phyloP scores from a whole-genome alignment of 2,329 filamentous ascomycete genomes.

The Penicillium sp. region DNA sequence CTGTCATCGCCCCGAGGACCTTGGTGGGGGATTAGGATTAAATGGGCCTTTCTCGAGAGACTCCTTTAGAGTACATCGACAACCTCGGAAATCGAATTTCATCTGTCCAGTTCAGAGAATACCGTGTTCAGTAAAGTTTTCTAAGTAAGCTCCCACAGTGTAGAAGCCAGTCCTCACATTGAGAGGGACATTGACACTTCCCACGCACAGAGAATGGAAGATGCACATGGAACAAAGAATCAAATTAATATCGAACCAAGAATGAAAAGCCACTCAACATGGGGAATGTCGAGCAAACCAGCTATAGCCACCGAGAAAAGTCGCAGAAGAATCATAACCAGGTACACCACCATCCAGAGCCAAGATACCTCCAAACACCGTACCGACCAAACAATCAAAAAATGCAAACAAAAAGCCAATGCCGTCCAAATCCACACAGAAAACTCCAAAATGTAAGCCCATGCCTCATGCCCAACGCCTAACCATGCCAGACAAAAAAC shows the following conservation, averaged over 20 bases:
- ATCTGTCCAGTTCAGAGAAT: too few species aligned
- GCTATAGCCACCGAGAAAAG: conserved; percentile 4
- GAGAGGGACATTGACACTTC: too few species aligned
- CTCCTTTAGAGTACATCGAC: too few species aligned
- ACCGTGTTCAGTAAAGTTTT: too few species aligned
- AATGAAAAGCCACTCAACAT: neutral
- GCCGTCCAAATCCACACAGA: neutral
- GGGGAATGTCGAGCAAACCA: conserved; percentile 4
- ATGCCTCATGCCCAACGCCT: neutral
- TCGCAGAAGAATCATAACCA: neutral
- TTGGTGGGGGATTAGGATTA: conserved; percentile 18
- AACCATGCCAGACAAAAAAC: neutral
- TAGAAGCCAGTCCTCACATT: too few species aligned
- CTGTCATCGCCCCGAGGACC: conserved; percentile 27
- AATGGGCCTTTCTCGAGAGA: neutral
- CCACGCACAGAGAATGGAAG: neutral
- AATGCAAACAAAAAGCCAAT: neutral
- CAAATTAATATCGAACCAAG: conserved; percentile 3
- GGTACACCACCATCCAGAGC: neutral
- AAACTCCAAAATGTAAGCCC: neutral
- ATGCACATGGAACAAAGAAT: conserved; percentile 2
- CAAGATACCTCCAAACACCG: neutral
- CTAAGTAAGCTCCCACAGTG: too few species aligned
- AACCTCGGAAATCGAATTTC: neutral
- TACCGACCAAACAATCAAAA: neutral